These are phyloP conservation scores for Fusarium sp. DNA, from an alignment of 2,329 filamentous ascomycete species.

Conservation along the genomic window DNA sequence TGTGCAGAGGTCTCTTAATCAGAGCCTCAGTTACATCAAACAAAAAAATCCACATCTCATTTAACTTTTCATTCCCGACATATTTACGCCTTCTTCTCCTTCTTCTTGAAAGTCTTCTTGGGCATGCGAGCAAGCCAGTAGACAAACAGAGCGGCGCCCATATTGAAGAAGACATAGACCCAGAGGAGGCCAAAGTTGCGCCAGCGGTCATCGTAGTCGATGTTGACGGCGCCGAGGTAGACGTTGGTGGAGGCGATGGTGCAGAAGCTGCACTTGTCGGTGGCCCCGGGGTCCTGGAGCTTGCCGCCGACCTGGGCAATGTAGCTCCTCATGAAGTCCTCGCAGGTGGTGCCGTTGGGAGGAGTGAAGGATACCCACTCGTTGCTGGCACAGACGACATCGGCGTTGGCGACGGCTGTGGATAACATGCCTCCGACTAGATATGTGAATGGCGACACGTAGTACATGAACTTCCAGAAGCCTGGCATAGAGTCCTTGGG, in stretches of 20 bases:
- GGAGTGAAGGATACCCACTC: slow-evolving; percentile 77
- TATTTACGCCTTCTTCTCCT: slow-evolving; percentile 49
- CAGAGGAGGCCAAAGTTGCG: slow-evolving; percentile 76
- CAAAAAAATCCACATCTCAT: not conserved
- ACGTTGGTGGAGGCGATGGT: slow-evolving; percentile 62
- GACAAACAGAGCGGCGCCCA: slow-evolving; percentile 64
- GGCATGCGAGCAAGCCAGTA: slow-evolving; percentile 68
- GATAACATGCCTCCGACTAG: slow-evolving; percentile 79
- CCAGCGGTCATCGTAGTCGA: slow-evolving; percentile 71
- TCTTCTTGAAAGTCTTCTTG: slow-evolving; percentile 50
- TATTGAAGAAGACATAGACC: slow-evolving; percentile 70
- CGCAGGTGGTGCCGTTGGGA: slow-evolving; percentile 67
- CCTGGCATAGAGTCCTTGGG: slow-evolving; percentile 65
- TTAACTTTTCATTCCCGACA: not conserved
- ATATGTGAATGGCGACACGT: slow-evolving; percentile 86
- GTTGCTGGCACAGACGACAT: slow-evolving; percentile 74
- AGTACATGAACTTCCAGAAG: slow-evolving; percentile 65
- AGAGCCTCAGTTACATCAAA: slow-evolving; percentile 1
- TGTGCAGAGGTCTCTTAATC: slow-evolving; percentile 6
- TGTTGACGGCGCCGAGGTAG: slow-evolving; percentile 61
- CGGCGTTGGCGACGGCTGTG: slow-evolving; percentile 74
- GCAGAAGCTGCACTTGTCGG: slow-evolving; percentile 68
- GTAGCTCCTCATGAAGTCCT: slow-evolving; percentile 66
- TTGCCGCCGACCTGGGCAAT: slow-evolving; percentile 63
- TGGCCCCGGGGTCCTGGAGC: slow-evolving; percentile 62